Evolutionary conservation across 2,329 filamentous ascomycete species (phyloP).

Genomic region (Pestalotiopsis sp.): DNA sequence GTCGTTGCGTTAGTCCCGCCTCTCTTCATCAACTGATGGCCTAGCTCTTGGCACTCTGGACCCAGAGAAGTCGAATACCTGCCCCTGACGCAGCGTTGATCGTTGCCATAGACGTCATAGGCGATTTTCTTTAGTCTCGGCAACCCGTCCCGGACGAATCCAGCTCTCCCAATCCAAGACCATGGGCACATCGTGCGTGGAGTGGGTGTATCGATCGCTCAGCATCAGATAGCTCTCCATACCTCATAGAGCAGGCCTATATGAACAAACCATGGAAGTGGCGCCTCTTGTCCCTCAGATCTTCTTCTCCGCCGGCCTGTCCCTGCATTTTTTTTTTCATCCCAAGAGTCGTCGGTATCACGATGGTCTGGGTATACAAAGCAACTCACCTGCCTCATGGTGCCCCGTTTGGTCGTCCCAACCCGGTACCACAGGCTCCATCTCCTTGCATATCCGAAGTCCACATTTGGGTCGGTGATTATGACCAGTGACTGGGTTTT

Average conservation of each 20-base stretch:
- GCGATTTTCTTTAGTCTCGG: not conserved
- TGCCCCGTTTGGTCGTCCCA: not conserved
- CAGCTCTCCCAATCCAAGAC: not conserved
- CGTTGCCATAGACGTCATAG: slow-evolving; percentile 12
- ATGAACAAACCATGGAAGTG: not conserved
- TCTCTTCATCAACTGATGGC: not conserved
- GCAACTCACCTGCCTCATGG: not conserved
- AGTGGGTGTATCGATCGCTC: not conserved
- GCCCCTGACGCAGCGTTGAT: slow-evolving; percentile 10
- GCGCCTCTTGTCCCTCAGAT: not conserved
- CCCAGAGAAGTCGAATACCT: not conserved
- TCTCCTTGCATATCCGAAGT: slow-evolving; percentile 5
- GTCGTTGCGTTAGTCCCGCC: slow-evolving; percentile 7
- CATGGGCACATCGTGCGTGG: not conserved
- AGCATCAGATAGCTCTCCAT: not conserved
- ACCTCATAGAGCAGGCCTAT: not conserved
- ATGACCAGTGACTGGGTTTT: not conserved
- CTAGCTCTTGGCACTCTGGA: not conserved
- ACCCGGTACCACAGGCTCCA: not conserved
- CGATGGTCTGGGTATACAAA: not conserved
- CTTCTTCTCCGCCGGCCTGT: not conserved
- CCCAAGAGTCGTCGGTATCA: not conserved
- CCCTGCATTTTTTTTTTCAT: not conserved
- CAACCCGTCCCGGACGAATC: slow-evolving; percentile 5
- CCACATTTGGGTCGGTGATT: not conserved